Evolutionary conservation across 768 basidiomycete genomes (phyloP).

Genomic region (Mycena sanguinolenta): DNA sequence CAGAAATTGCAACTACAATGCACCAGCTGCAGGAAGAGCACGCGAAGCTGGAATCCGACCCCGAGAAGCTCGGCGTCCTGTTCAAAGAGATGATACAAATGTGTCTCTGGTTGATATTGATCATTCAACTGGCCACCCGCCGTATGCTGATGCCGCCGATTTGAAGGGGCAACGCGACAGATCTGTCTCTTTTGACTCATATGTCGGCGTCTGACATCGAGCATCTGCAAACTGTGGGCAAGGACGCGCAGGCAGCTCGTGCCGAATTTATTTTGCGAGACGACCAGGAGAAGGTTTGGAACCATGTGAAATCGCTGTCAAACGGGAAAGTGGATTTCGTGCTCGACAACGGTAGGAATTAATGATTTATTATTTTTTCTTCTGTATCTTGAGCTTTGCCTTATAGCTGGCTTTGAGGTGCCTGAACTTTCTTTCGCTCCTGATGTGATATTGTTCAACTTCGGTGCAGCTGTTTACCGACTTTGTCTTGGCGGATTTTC

Average conservation of each 20-base stretch:
- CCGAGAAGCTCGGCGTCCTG: constrained; percentile 69
- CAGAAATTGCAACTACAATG: constrained; percentile 83
- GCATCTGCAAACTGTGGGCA: constrained; percentile 84
- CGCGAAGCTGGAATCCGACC: constrained; percentile 57
- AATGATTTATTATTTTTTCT: neutral
- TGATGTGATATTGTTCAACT: neutral
- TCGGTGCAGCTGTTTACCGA: constrained; percentile 88
- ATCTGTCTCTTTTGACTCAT: constrained; percentile 91
- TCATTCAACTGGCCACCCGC: neutral
- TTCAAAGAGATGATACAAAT: constrained; percentile 92
- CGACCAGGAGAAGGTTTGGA: constrained; percentile 84
- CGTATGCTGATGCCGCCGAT: neutral
- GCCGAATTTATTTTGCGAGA: constrained; percentile 86
- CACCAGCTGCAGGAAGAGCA: constrained; percentile 71
- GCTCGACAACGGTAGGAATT: constrained; percentile 84
- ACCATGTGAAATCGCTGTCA: constrained; percentile 69
- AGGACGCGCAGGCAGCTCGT: constrained; percentile 84
- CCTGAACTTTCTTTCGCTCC: constrained; percentile 7
- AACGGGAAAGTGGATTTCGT: constrained; percentile 83
- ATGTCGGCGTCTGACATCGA: constrained; percentile 87
- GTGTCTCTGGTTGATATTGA: constrained; percentile 78
- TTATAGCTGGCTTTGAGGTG: constrained; percentile 91
- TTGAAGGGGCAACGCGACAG: constrained; percentile 95
- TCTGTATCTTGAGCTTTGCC: constrained; percentile 9
- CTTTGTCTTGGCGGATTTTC: constrained; percentile 91